Conservation (phyloP, 371 early-diverging fungal genomes). For the Gilbertella persicaria region DNA sequence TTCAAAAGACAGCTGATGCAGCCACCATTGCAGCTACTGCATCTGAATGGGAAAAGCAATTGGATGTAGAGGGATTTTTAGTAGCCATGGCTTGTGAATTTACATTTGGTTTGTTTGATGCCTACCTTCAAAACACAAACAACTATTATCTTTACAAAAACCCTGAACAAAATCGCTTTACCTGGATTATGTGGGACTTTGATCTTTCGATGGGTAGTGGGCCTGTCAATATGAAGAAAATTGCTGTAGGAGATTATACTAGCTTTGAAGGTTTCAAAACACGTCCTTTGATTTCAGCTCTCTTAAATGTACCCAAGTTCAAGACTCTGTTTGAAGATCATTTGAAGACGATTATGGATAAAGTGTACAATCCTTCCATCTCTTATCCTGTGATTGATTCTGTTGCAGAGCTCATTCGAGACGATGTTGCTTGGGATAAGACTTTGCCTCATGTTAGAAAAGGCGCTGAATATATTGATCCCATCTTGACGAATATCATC, state of each 20-base stretch:
- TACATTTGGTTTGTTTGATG: constrained; percentile 31
- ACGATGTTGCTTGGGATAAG: constrained; percentile 36
- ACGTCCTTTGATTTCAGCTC: constrained; percentile 29
- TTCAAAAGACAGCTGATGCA: constrained; percentile 11
- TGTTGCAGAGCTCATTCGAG: constrained; percentile 13
- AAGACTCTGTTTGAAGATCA: constrained; percentile 15
- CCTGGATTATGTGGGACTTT: constrained; percentile 36
- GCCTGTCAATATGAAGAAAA: constrained; percentile 21
- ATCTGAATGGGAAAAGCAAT: constrained; percentile 25
- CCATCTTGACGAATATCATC: not conserved
- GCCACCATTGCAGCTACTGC: not conserved
- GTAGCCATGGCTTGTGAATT: constrained; percentile 38
- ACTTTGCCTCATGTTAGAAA: constrained; percentile 16
- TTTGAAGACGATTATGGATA: constrained; percentile 3
- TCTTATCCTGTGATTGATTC: constrained; percentile 26
- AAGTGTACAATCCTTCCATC: constrained; percentile 13
- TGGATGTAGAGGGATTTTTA: constrained; percentile 37
- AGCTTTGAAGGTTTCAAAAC: constrained; percentile 17
- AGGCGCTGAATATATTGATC: constrained; percentile 7
- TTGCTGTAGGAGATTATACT: constrained; percentile 30
- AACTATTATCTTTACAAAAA: constrained; percentile 41
- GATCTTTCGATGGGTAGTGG: constrained; percentile 37
- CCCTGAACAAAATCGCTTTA: constrained; percentile 17
- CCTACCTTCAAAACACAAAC: constrained; percentile 36
- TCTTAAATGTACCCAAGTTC: constrained; percentile 22